phyloP scores from a whole-genome alignment of 805 yeast genomes.

The Yamadazyma kitorensis region DNA sequence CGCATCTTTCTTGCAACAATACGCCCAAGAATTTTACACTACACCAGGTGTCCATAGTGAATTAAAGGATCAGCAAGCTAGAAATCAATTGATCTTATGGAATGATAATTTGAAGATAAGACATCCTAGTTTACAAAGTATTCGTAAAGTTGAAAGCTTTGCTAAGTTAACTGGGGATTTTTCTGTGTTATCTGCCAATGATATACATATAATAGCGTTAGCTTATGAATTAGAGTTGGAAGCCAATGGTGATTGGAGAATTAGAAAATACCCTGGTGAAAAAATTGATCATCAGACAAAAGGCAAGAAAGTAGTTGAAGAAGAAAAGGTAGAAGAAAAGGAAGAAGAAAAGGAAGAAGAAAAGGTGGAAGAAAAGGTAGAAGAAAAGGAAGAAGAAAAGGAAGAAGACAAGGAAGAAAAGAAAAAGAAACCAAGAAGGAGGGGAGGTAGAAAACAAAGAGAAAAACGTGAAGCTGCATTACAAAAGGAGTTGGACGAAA shows the following conservation, averaged over 20 bases:
- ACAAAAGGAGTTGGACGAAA: slow-evolving; percentile 22
- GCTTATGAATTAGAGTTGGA: slow-evolving; percentile 85
- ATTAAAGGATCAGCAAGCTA: slow-evolving; percentile 79
- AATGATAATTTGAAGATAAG: slow-evolving; percentile 64
- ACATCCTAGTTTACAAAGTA: slow-evolving; percentile 69
- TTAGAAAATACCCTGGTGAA: slow-evolving; percentile 75
- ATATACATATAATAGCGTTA: slow-evolving; percentile 88
- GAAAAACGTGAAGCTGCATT: slow-evolving; percentile 48
- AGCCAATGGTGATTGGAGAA: slow-evolving; percentile 61
- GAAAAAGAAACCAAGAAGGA: slow-evolving; percentile 39
- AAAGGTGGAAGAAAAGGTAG: background rate
- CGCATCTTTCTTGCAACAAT: slow-evolving; percentile 65
- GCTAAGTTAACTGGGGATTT: slow-evolving; percentile 90
- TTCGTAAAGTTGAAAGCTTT: slow-evolving; percentile 68
- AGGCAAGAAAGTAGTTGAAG: slow-evolving; percentile 8
- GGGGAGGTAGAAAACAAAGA: slow-evolving; percentile 66
- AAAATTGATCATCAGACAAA: slow-evolving; percentile 22
- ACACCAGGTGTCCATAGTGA: slow-evolving; percentile 91
- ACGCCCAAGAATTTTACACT: slow-evolving; percentile 73
- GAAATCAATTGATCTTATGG: slow-evolving; percentile 80
- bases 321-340: slow-evolving; percentile 6
- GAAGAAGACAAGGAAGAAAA: slow-evolving; percentile 7
- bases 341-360: slow-evolving; percentile 1
- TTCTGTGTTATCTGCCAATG: slow-evolving; percentile 83
- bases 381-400: slow-evolving; percentile 6